Base-by-base conservation (phyloP, 1,139 yeast species). In the Yamadazyma pseudoaaseri region DNA sequence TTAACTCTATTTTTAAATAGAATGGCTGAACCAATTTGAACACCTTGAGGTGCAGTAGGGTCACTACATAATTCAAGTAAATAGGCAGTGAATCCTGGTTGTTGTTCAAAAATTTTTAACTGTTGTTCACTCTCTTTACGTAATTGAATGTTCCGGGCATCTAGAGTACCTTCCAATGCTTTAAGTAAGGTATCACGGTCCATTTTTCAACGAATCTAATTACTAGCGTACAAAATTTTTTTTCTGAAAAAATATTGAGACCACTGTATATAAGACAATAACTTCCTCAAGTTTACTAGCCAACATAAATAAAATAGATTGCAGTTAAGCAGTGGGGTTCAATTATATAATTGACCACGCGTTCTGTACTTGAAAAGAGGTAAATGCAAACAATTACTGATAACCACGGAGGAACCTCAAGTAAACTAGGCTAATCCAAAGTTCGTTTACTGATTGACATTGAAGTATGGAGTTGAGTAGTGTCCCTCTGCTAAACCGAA, bases 1-100 rank as follows among this genome's bases (percentile, higher is more conserved):
- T 60, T 62, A 23, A 83, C 65, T 48, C 84, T 70, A 52, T 81
- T 82, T 52, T 82, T 83, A 60, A 81, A 77, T 49, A 78, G 77
- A 33, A 83, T 79, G 3, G 85, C 80, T 3, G 86, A 79, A 11
- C 85, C 73, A 31, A 77, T 60, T 47, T 81, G 74, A 37, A 76
- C 68, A 10, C 78, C 74, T 12, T 60, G 48, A 27, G 73, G 65
- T 12, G 75, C 61, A 3, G 64, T 54, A 2, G 56, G 54, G 45
- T 80, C 84, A 15, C 60, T 54, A 14, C 77, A 68, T 34, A 80
- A 62, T 31, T 73, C 79, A 23, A 81, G 62, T 37, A 79, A 62
- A 48, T 75, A 76, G 8, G 70, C 65, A 1, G 84, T 74, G 58
- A 79, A 79, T 1, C 85, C 84, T 1, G 76, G 70, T 39, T 66